Base-by-base conservation (phyloP, 352 stramenopile species). In the Hyaloperonospora brassicae region DNA sequence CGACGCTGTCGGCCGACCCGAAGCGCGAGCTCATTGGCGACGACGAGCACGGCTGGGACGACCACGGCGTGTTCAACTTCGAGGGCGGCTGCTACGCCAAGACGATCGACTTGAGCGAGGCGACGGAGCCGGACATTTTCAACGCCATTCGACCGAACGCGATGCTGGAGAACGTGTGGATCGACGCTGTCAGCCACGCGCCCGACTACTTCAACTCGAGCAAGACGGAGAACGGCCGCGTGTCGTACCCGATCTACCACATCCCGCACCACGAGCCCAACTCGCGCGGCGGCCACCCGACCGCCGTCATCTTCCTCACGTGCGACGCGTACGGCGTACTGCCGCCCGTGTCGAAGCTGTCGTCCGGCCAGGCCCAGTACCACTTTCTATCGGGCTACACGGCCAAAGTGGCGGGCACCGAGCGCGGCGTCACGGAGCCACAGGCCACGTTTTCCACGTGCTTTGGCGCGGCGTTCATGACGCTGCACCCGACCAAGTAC, bases 71-170 rank as follows among this genome's bases (percentile, higher is more conserved):
- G 48, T 99, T 98, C 79, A 99, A 98, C 82, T 98, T 99, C 71
- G 96, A 99, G 70, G 96, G 96, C 57, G 96, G 96, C 23, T 99
- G 96, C 74, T 99, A 99, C 70, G 95, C 95, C 63, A 99, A 98
- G 87, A 98, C 93, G 27, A 98, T 98, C 72, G 92, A 98, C 68
- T 73, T 99, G 61, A 87, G 70, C 48, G 74, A 91, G 58, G 84
- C 97, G 71, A 98, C 96, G 61, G 95, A 99, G 70, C 96, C 96
- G 31, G 93, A 98, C 62, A 99, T 99, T 57, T 98, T 92, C 74
- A 72, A 88, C 54, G 96, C 96, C 55, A 98, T 99, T 77, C 86
- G 91, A 36, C 91, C 74, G 38, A 90, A 98, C 79, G 95, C 96
- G 12, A 79, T 99, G 64, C 70, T 98, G 45, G 96, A 99, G 71